Conservation (phyloP, 352 stramenopile species). For the Phytopythium sindhum region DNA sequence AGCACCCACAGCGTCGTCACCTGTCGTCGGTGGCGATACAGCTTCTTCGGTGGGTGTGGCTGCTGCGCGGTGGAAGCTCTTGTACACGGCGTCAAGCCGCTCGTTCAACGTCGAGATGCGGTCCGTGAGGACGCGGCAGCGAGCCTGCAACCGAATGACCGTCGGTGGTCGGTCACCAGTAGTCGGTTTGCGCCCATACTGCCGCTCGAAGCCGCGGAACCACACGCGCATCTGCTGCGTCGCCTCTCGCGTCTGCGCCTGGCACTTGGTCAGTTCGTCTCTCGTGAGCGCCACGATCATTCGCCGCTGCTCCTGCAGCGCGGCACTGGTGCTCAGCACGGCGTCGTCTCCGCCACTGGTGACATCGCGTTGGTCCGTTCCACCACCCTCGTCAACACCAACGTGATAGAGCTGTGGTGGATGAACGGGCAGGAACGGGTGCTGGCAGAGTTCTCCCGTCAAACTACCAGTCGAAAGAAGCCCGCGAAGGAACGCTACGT, state of each 20-base stretch:
- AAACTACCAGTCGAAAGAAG: slow-evolving; percentile 22
- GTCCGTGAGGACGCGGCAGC: slow-evolving; percentile 30
- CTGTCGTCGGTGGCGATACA: no score
- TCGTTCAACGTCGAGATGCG: slow-evolving; percentile 38
- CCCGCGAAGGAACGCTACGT: slow-evolving; percentile 21
- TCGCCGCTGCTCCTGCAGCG: slow-evolving; percentile 22
- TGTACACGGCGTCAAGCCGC: slow-evolving; percentile 16
- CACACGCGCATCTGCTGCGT: slow-evolving; percentile 43
- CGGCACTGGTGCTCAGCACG: neutral
- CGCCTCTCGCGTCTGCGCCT: slow-evolving; percentile 28
- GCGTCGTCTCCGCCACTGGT: neutral
- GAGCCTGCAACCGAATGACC: slow-evolving; percentile 32
- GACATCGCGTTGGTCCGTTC: no score
- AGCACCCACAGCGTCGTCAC: no score
- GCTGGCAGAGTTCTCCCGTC: slow-evolving; percentile 6
- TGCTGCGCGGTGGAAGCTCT: slow-evolving; percentile 26
- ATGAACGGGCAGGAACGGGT: slow-evolving; percentile 15
- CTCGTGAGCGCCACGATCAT: slow-evolving; percentile 32
- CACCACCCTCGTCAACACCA: neutral
- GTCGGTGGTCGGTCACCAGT: slow-evolving; percentile 27
- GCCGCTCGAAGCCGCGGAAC: slow-evolving; percentile 55
- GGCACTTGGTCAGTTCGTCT: slow-evolving; percentile 40
- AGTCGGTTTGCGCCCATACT: slow-evolving; percentile 40
- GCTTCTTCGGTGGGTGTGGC: neutral
- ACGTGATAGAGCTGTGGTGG: neutral